These are phyloP conservation scores for Fusarium sp. DNA, from an alignment of 2,329 filamentous ascomycete genomes.

Conservation along the genomic window DNA sequence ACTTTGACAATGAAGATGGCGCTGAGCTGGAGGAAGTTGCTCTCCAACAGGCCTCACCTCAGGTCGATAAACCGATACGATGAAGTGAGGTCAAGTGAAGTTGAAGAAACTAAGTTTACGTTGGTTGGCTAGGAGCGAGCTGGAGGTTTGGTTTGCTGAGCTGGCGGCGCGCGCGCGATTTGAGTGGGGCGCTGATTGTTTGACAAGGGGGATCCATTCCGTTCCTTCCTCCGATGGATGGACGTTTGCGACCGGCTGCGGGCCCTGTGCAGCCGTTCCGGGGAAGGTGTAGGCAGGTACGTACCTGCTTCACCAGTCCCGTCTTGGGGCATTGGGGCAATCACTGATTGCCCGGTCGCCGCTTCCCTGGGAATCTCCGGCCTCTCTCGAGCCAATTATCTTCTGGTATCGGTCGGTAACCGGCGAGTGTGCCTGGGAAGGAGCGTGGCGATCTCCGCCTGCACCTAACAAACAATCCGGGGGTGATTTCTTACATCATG, in stretches of 20 bases:
- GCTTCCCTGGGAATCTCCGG: background rate
- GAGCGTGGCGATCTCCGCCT: conserved; percentile 49
- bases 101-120: conserved; percentile 45
- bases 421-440: conserved; percentile 24
- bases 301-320: conserved; percentile 1
- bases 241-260: conserved; percentile 6
- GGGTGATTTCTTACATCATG: conserved; percentile 16
- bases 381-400: conserved; percentile 16
- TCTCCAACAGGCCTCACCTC: conserved; percentile 38
- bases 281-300: conserved; percentile 18
- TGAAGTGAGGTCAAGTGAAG: conserved; percentile 41
- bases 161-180: conserved; percentile 30
- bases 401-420: conserved; percentile 22
- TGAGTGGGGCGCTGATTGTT: conserved; percentile 21
- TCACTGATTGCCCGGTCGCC: background rate
- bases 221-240: background rate
- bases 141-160: conserved; percentile 35
- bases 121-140: conserved; percentile 29
- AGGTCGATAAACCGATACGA: conserved; percentile 35
- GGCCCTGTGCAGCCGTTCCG: conserved; percentile 22
- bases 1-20: conserved; percentile 38
- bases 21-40: conserved; percentile 37
- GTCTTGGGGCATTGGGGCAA: background rate
- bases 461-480: conserved; percentile 20
- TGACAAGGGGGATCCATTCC: background rate